phyloP scores from a whole-genome alignment of 139 green algal species.

The Chlamydomonas incerta region DNA sequence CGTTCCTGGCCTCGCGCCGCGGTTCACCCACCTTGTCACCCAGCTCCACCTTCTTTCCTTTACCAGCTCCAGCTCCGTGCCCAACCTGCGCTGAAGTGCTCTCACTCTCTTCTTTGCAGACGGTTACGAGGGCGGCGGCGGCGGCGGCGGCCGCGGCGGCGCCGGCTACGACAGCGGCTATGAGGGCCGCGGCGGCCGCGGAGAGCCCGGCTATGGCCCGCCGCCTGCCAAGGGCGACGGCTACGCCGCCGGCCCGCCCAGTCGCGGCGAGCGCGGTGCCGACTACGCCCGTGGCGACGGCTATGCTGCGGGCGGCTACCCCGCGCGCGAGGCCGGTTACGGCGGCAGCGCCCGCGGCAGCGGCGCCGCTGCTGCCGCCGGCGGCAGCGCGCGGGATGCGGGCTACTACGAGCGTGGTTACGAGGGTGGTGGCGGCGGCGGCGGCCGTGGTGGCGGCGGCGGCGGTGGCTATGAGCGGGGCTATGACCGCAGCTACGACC shows the following conservation, averaged over 20 bases:
- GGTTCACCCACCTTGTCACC: no score
- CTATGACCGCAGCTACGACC: neutral
- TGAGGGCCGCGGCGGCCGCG: neutral
- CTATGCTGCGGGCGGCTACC: neutral
- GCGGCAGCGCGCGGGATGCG: no score
- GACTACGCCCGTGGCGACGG: neutral
- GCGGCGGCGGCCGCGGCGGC: neutral
- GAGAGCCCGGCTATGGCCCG: conserved; percentile 3
- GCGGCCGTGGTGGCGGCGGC: neutral
- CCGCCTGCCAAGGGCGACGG: conserved; percentile 1
- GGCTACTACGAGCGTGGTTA: neutral
- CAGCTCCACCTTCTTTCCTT: no score
- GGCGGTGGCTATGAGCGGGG: neutral
- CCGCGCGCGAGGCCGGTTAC: neutral
- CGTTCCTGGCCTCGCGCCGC: no score
- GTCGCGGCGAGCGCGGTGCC: no score
- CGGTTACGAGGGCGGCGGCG: neutral
- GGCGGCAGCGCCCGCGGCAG: no score
- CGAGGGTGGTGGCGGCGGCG: neutral
- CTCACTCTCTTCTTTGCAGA: no score
- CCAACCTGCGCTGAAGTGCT: no score
- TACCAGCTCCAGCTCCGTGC: no score
- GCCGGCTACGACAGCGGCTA: neutral
- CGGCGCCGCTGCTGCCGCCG: no score
- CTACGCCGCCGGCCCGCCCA: neutral